Evolutionary conservation across 305 asterid genomes (phyloP), one percentile per base, ranked within the genome.

Genomic region (Euphrasia arctica): DNA sequence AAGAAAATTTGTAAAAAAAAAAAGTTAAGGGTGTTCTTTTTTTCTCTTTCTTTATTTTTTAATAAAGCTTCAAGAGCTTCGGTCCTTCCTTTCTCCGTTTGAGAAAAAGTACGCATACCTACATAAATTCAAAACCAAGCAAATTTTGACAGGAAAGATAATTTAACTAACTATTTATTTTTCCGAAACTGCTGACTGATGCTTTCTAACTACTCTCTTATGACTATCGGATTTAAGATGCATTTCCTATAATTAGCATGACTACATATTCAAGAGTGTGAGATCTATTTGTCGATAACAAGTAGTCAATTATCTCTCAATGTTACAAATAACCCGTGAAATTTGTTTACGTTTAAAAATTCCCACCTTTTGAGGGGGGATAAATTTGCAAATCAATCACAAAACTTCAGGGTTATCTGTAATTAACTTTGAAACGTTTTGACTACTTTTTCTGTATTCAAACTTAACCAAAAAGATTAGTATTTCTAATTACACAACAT

Each of bases 211-310:
- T 34, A 34, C 41, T 34, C 41, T 34, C 41, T 34, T 34, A 1
- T 34, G 9, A 8, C 41, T 34, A 34, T 5, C 41, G 7, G 41
- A 4, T 34, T 32, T 34, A 34, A 34, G 41, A 34, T 31, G 28
- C 28, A 62, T 42, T 42, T 42, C 58, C 54, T 63, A 13, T 48
- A n/a, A 51, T 9, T 45, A 47, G 31, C 57, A 47, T 47, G 49
- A 49, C 41, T 54, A 8, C 41, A 34, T 34, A 34, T 34, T 34
- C 41, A 34, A 0, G 41, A 34, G 41, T 34, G 7, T 34, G 41
- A 34, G 41, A 8, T 34, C 41, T 34, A 34, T 34, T 32, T 34
- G 41, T 34, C 39, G 39, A 32, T 32, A 32, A 32, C 39, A 32
- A 32, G 5, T 32, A 32, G 39, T 5, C 9, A 34, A 34, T 34